Percentiles rank a stretch among this genome's conserved stretches.
Evolutionary conservation across 352 stramenopile genomes (phyloP).

Genomic region (Phytophthora citrophthora): DNA sequence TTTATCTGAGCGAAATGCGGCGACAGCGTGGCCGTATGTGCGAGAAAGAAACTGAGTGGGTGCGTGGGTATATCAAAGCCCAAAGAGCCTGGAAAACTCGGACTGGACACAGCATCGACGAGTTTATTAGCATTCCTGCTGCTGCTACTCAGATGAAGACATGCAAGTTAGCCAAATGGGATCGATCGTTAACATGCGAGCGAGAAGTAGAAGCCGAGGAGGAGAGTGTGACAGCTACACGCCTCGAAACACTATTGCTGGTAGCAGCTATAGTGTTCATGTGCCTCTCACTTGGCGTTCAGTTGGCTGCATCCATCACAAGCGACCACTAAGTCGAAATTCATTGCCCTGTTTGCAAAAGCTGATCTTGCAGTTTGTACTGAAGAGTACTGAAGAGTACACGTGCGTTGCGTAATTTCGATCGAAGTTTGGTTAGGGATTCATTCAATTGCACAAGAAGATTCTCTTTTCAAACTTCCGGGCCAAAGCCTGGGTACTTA

Average conservation of each 20-base stretch:
- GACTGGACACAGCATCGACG: constrained; percentile 35
- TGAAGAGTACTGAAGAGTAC: too few species aligned
- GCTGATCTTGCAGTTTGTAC: too few species aligned
- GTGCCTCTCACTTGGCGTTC: constrained; percentile 23
- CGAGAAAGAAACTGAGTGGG: constrained; percentile 31
- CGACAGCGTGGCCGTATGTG: constrained; percentile 26
- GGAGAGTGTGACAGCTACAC: background rate
- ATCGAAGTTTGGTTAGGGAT: too few species aligned
- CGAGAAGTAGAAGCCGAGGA: constrained; percentile 24
- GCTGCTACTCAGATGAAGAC: constrained; percentile 4
- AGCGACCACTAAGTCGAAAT: too few species aligned
- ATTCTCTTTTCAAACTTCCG: too few species aligned
- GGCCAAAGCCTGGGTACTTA: too few species aligned
- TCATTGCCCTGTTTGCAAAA: too few species aligned
- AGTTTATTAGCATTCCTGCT: constrained; percentile 26
- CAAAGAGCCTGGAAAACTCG: constrained; percentile 26
- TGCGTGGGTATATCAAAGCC: constrained; percentile 34
- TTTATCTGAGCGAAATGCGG: constrained; percentile 37
- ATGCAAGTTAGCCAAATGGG: background rate
- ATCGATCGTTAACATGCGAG: background rate
- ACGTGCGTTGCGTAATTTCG: too few species aligned
- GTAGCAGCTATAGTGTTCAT: constrained; percentile 24
- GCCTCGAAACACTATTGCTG: constrained; percentile 21
- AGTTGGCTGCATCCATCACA: background rate
- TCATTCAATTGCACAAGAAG: too few species aligned